phyloP scores from a whole-genome alignment of 2,329 filamentous ascomycete species.

The Talaromyces sp. region DNA sequence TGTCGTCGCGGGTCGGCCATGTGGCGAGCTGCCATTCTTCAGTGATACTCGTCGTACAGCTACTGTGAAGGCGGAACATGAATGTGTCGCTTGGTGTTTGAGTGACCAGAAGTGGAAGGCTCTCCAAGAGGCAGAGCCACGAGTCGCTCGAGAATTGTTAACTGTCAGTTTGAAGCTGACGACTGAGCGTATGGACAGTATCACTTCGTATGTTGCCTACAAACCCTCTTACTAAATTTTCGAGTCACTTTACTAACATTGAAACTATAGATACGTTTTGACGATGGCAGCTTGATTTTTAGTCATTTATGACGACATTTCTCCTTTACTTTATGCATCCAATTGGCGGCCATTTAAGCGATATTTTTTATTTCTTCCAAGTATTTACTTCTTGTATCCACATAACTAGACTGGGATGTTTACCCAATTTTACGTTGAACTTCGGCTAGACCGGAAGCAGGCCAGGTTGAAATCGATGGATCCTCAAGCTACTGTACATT shows the following conservation, averaged over 20 bases:
- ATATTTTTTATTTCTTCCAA: too few relatives aligned
- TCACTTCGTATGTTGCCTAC: conserved; percentile 56
- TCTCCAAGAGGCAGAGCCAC: conserved; percentile 71
- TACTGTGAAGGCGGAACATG: conserved; percentile 79
- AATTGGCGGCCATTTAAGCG: too few relatives aligned
- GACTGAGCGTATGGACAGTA: conserved; percentile 83
- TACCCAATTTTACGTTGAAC: too few relatives aligned
- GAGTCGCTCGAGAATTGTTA: conserved; percentile 81
- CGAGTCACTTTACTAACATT: neutral
- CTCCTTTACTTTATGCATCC: too few relatives aligned
- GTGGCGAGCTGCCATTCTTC: conserved; percentile 95
- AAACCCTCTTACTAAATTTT: neutral
- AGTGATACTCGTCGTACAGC: conserved; percentile 85
- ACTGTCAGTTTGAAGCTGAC: conserved; percentile 90
- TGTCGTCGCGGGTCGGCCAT: conserved; percentile 92
- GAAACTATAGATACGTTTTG: neutral
- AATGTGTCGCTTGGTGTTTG: conserved; percentile 82
- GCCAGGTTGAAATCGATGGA: too few relatives aligned
- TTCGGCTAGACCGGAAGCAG: too few relatives aligned
- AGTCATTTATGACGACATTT: neutral
- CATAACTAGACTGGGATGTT: too few relatives aligned
- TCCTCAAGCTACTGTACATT: too few relatives aligned
- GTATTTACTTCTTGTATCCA: too few relatives aligned
- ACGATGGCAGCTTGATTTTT: neutral
- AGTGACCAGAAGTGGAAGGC: conserved; percentile 70